Percentiles rank a stretch among this genome's conserved stretches.
Conservation (phyloP, 2,329 filamentous ascomycete species). For the Cladosporium sp. region DNA sequence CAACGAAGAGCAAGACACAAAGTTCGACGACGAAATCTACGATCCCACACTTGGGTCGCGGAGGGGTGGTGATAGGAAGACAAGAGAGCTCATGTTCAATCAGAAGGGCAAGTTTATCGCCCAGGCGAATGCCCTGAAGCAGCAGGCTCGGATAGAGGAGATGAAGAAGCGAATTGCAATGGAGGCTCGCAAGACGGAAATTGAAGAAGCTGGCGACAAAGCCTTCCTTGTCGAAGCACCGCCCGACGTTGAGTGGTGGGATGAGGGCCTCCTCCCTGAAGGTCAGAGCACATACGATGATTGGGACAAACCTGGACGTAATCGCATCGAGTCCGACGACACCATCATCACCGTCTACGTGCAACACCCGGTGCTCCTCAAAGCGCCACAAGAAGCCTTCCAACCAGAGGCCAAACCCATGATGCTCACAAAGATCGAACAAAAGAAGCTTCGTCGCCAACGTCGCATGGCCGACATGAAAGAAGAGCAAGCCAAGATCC, state of each 20-base stretch:
- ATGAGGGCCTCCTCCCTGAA: constrained; percentile 77
- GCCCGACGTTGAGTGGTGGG: constrained; percentile 95
- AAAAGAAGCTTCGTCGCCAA: constrained; percentile 84
- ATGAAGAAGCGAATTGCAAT: constrained; percentile 93
- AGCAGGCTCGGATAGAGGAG: constrained; percentile 82
- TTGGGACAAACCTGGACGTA: constrained; percentile 55
- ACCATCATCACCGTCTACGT: constrained; percentile 86
- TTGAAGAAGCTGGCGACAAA: constrained; percentile 91
- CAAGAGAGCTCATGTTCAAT: constrained; percentile 81
- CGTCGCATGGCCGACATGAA: constrained; percentile 89
- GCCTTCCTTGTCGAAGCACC: constrained; percentile 79
- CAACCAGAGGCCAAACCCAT: constrained; percentile 77
- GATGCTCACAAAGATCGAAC: constrained; percentile 86
- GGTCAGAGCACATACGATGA: constrained; percentile 60
- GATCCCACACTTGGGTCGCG: constrained; percentile 64
- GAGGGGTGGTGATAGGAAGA: constrained; percentile 58
- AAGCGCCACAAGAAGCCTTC: constrained; percentile 85
- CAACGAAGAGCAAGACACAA: constrained; percentile 40
- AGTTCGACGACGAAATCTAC: constrained; percentile 70
- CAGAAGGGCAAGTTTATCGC: constrained; percentile 96
- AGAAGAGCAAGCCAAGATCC: constrained; percentile 93
- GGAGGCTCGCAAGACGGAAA: constrained; percentile 80
- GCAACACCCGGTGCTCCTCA: constrained; percentile 85
- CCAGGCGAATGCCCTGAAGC: constrained; percentile 81
- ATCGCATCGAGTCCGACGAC: constrained; percentile 74